These are phyloP conservation scores for Haematococcus lacustris DNA, from an alignment of 139 green algal genomes.

Conservation along the genomic window DNA sequence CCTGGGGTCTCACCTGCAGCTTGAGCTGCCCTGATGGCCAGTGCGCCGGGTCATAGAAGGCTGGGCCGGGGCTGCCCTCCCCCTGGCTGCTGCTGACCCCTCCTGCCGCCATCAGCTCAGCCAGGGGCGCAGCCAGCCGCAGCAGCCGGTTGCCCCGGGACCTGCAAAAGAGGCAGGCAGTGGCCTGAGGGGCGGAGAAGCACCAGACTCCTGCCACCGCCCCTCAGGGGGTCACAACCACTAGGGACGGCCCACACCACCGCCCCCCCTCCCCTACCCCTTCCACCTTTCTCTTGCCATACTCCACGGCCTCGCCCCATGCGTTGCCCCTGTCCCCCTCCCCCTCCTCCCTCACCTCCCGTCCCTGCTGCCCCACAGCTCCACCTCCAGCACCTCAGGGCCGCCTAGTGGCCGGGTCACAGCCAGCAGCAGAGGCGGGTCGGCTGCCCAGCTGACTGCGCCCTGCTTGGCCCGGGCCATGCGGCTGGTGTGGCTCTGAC, in stretches of 20 bases:
- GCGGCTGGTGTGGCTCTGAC: too few species aligned
- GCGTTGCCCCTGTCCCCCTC: background rate
- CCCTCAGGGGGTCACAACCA: background rate
- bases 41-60: too few species aligned
- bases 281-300: too few species aligned
- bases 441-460: too few species aligned
- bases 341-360: conserved; percentile 12
- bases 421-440: conserved; percentile 18
- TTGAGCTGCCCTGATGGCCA: too few species aligned
- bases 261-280: background rate
- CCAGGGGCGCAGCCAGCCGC: too few species aligned
- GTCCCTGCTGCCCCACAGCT: conserved; percentile 27
- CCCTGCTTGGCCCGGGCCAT: too few species aligned
- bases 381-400: conserved; percentile 10
- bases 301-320: background rate
- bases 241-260: background rate
- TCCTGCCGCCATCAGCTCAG: too few species aligned
- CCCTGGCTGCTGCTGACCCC: too few species aligned
- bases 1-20: too few species aligned
- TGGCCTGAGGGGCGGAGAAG: background rate
- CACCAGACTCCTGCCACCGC: background rate
- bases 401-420: conserved; percentile 17
- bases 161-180: background rate
- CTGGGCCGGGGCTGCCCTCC: too few species aligned
- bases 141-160: too few species aligned